Evolutionary conservation across 441 rosid genomes (phyloP), one percentile per base, ranked within the genome.

Genomic region (Lepidium campestre): DNA sequence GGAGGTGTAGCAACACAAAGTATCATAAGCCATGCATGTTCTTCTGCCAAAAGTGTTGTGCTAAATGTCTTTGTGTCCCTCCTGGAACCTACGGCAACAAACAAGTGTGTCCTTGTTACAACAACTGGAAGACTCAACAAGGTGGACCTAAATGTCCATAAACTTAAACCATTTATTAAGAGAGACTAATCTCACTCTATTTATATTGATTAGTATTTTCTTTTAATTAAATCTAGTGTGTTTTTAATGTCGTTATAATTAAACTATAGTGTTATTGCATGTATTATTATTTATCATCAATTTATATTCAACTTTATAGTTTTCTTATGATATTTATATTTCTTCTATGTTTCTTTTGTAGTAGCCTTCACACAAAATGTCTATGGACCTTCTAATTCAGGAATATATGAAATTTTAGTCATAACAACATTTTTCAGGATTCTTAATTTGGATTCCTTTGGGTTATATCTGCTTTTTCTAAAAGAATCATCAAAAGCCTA

Each of bases 141-240:
- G 88, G 81, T 39, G 84, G 84, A 41, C 88, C 85, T 58, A 83
- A 81, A 60, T 83, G 88, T 79, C 88, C 84, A 5, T 83, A 50
- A 44, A 8, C 23, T 17, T 8, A 14, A 7, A 58, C 1, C 31
- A 27, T 27, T 27, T 4, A 4, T 11, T 1, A 29, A 7, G 23
- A 32, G n/a, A 34, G n/a, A n/a, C n/a, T 48, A 15, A 40, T 5
- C 18, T 20, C n/a, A 40, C 27, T 52, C 49, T 48, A 20, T 55
- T 14, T 52, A 41, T 48, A 20, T 55, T 14, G 2, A 23, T 23
- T 44, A 18, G 18, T 53, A 36, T 11, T 18, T 29, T 41, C 10
- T 18, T 23, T n/a, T 19, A 10, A 17, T 37, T 50, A 50, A 11
- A 44, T 25, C 6, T 15, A 27, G 57, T 61, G 53, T 52, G 62